These are phyloP conservation scores for Musa troglodytarum DNA, from an alignment of 176 grass and related monocot genomes.

Conservation along the genomic window DNA sequence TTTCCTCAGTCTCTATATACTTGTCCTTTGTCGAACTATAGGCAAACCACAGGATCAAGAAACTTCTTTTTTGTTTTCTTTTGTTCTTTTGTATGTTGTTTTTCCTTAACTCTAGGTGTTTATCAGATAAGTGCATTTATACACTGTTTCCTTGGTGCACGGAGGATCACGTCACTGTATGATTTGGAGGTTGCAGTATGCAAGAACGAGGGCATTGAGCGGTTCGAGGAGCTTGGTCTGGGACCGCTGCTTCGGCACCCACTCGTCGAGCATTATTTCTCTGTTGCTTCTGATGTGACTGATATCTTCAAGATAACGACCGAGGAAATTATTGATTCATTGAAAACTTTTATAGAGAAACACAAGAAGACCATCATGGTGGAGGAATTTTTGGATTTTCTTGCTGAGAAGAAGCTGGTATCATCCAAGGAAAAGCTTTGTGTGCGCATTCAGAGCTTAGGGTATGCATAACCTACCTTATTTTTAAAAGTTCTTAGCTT, in stretches of 20 bases:
- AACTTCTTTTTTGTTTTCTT: neutral
- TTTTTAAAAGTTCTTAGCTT: neutral
- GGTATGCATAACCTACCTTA: constrained; percentile 33
- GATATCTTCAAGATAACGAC: constrained; percentile 54
- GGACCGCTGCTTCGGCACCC: constrained; percentile 64
- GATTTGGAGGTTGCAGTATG: constrained; percentile 82
- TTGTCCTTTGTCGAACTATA: too few relatives aligned
- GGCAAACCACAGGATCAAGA: too few relatives aligned
- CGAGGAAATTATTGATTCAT: constrained; percentile 41
- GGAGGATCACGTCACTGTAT: constrained; percentile 57
- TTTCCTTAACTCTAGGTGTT: neutral
- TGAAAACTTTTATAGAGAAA: constrained; percentile 45
- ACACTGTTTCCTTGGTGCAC: constrained; percentile 72
- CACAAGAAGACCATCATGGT: constrained; percentile 41
- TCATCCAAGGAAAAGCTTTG: constrained; percentile 62
- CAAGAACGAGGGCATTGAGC: constrained; percentile 64
- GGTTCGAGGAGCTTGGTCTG: constrained; percentile 76
- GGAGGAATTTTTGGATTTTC: constrained; percentile 65
- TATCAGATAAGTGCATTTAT: constrained; percentile 80
- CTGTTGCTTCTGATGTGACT: constrained; percentile 35
- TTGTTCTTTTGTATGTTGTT: constrained; percentile 4
- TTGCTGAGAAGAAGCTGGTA: constrained; percentile 45
- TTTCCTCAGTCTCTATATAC: neutral
- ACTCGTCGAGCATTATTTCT: constrained; percentile 68
- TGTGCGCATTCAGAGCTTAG: constrained; percentile 62